Evolutionary conservation across 192 early-diverging fungal genomes (phyloP).

Genomic region (Backusella macrospora): DNA sequence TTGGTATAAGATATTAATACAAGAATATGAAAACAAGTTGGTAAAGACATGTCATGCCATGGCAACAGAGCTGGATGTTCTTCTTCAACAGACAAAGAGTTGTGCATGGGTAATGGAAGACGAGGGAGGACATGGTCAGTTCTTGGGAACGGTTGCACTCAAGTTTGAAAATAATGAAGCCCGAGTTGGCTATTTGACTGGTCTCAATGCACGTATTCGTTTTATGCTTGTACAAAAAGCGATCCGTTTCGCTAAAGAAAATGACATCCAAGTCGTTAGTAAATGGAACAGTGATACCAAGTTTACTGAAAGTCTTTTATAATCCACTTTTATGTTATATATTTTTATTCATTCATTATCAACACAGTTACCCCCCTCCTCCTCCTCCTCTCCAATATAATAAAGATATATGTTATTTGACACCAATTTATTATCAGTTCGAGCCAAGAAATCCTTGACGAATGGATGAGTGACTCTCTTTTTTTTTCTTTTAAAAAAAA

Average conservation of each 20-base stretch:
- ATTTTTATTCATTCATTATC: background rate
- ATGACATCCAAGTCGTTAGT: conserved; percentile 28
- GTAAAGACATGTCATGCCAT: background rate
- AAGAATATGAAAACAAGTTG: background rate
- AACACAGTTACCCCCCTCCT: too few species aligned
- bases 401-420: too few species aligned
- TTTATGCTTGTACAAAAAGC: conserved; percentile 24
- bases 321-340: background rate
- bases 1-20: conserved; percentile 19
- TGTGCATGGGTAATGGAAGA: conserved; percentile 26
- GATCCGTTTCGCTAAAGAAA: conserved; percentile 22
- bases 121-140: background rate
- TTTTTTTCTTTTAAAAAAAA: too few species aligned
- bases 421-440: too few species aligned
- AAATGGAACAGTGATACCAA: conserved; percentile 13
- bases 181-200: conserved; percentile 21
- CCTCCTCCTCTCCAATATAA: too few species aligned
- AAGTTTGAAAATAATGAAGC: conserved; percentile 22
- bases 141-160: conserved; percentile 16
- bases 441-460: too few species aligned
- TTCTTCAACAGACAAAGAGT: conserved; percentile 10
- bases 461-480: too few species aligned
- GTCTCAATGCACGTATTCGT: background rate
- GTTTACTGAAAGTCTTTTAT: conserved; percentile 7
- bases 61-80: background rate